Percentiles rank a stretch among this genome's conserved stretches.
phyloP scores from a whole-genome alignment of 2,329 filamentous ascomycete genomes.

The Corinectria fuckeliana region DNA sequence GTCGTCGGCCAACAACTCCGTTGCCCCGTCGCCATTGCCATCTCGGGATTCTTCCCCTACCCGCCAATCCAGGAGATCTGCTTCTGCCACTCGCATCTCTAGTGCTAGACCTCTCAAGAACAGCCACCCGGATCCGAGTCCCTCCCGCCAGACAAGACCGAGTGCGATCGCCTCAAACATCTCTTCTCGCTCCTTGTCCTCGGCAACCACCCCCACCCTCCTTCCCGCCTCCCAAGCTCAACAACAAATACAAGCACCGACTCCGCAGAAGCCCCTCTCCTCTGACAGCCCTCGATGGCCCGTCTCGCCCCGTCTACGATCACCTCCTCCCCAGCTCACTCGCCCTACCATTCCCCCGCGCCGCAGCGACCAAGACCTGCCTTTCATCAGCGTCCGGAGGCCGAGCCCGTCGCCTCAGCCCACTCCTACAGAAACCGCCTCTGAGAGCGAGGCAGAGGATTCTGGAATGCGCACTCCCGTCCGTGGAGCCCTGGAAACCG shows the following conservation, averaged over 20 bases:
- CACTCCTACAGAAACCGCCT: slow-evolving; percentile 48
- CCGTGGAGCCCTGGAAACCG: slow-evolving; percentile 79
- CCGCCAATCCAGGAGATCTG: slow-evolving; percentile 46
- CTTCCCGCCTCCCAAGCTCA: slow-evolving; percentile 67
- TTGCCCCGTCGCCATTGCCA: slow-evolving; percentile 45
- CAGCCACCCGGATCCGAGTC: slow-evolving; percentile 69
- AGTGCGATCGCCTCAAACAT: slow-evolving; percentile 66
- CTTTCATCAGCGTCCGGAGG: slow-evolving; percentile 60
- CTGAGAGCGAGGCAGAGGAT: slow-evolving; percentile 63
- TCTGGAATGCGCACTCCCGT: slow-evolving; percentile 64
- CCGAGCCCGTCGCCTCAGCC: slow-evolving; percentile 55
- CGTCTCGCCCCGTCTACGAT: slow-evolving; percentile 76
- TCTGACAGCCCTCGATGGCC: slow-evolving; percentile 74
- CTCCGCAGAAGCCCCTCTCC: slow-evolving; percentile 66
- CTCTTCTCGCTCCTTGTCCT: slow-evolving; percentile 71
- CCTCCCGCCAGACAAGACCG: slow-evolving; percentile 58
- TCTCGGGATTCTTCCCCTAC: slow-evolving; percentile 58
- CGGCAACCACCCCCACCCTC: slow-evolving; percentile 70
- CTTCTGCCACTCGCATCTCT: slow-evolving; percentile 44
- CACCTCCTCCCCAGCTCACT: slow-evolving; percentile 68
- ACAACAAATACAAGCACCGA: slow-evolving; percentile 63
- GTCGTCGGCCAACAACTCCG: slow-evolving; percentile 47
- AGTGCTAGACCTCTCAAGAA: slow-evolving; percentile 67
- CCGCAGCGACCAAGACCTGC: slow-evolving; percentile 57
- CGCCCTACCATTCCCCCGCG: slow-evolving; percentile 54